phyloP scores from a whole-genome alignment of 805 yeast species.

The Sporopachydermia quercuum region DNA sequence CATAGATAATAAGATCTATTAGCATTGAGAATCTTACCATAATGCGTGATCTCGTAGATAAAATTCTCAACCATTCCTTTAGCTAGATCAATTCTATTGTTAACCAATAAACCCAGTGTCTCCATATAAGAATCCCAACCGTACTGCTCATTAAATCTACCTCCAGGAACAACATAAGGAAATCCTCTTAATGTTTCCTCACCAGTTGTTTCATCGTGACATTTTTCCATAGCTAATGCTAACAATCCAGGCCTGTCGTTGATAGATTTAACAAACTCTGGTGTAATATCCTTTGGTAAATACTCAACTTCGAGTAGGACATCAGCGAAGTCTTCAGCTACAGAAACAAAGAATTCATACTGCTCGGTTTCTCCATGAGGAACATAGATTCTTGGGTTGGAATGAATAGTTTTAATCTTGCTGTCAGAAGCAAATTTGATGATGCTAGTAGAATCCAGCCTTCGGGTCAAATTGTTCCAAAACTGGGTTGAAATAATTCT shows the following conservation, averaged over 20 bases:
- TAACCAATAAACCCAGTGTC: slow-evolving; percentile 63
- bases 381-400: slow-evolving; percentile 62
- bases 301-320: slow-evolving; percentile 56
- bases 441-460: slow-evolving; percentile 45
- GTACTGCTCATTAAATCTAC: slow-evolving; percentile 88
- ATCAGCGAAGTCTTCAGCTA: slow-evolving; percentile 40
- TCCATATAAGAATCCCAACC: slow-evolving; percentile 98
- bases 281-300: slow-evolving; percentile 60
- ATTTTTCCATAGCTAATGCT: slow-evolving; percentile 56
- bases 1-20: slow-evolving; percentile 82
- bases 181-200: slow-evolving; percentile 40
- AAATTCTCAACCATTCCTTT: slow-evolving; percentile 87
- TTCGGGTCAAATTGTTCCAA: slow-evolving; percentile 69
- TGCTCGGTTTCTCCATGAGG: slow-evolving; percentile 61
- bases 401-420: slow-evolving; percentile 49
- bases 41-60: slow-evolving; percentile 75
- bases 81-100: slow-evolving; percentile 54
- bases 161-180: slow-evolving; percentile 95
- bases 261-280: slow-evolving; percentile 61
- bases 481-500: slow-evolving; percentile 63
- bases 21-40: slow-evolving; percentile 89
- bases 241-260: slow-evolving; percentile 77
- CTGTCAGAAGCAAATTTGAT: slow-evolving; percentile 64
- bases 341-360: slow-evolving; percentile 45
- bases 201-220: slow-evolving; percentile 28